A percentile compares a stretch with the other conserved stretches of the same genome.
Conservation (phyloP, 257 asterid species). For the Rubia yunnanensis region DNA sequence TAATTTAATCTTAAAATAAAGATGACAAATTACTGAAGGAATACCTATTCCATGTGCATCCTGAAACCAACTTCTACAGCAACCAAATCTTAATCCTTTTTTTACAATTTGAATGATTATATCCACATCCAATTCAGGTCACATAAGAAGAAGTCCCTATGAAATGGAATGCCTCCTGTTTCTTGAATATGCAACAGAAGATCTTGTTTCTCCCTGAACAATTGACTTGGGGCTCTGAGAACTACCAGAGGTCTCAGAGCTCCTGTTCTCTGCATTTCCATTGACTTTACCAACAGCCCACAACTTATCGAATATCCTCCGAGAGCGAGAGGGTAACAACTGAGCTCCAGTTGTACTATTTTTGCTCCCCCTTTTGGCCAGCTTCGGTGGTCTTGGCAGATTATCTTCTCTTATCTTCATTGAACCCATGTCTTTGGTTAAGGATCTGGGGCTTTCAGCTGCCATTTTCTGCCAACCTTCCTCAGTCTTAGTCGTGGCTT, state of each 20-base stretch:
- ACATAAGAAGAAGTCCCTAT: conserved; percentile 6
- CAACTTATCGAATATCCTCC: conserved; percentile 74
- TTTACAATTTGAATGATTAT: conserved; percentile 4
- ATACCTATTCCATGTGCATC: conserved; percentile 10
- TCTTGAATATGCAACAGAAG: conserved; percentile 43
- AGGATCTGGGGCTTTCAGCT: conserved; percentile 30
- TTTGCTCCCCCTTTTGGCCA: conserved; percentile 41
- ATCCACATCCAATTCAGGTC: background rate
- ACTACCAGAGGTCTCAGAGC: conserved; percentile 83
- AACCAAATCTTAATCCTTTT: conserved; percentile 10
- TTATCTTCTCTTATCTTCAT: conserved; percentile 47
- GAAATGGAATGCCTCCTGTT: conserved; percentile 76
- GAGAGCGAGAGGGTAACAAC: conserved; percentile 75
- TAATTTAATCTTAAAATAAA: background rate
- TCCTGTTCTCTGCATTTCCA: conserved; percentile 46
- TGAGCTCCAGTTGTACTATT: conserved; percentile 41
- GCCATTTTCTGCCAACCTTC: conserved; percentile 38
- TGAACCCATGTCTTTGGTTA: conserved; percentile 39
- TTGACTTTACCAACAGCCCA: conserved; percentile 62
- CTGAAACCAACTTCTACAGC: conserved; percentile 5
- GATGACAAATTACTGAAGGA: conserved; percentile 6
- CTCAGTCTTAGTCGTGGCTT: conserved; percentile 23
- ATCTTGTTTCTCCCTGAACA: conserved; percentile 47
- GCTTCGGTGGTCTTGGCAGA: conserved; percentile 27
- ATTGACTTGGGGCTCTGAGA: conserved; percentile 74